Evolutionary conservation across 306 rosid genomes (phyloP).

Genomic region (Comarum palustre): DNA sequence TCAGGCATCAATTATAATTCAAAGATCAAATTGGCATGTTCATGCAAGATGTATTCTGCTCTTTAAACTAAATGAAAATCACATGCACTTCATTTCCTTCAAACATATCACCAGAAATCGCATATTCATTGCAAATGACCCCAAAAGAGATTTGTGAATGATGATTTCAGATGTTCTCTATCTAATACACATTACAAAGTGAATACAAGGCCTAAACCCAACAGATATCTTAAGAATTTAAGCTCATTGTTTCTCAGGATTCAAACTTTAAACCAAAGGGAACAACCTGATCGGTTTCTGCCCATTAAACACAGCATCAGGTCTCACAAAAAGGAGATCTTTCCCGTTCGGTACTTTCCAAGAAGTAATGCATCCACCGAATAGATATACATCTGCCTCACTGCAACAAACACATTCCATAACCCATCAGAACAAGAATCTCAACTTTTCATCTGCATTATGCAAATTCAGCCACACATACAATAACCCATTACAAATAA

Average conservation of each 20-base stretch:
- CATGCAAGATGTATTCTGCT: not conserved
- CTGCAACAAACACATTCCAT: constrained; percentile 36
- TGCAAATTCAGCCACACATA: constrained; percentile 2
- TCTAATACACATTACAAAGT: not conserved
- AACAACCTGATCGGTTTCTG: constrained; percentile 89
- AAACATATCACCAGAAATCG: not conserved
- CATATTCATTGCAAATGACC: not conserved
- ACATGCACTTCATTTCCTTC: not conserved
- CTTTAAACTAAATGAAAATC: not conserved
- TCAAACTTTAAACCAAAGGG: not conserved
- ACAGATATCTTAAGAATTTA: not conserved
- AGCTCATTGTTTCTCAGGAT: not conserved
- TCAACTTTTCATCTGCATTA: not conserved
- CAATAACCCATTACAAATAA: not conserved
- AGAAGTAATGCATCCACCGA: constrained; percentile 82
- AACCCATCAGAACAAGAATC: not conserved
- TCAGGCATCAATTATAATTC: constrained; percentile 5
- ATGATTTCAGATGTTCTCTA: not conserved
- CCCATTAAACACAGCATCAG: constrained; percentile 83
- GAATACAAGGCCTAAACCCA: not conserved
- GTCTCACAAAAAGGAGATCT: constrained; percentile 88
- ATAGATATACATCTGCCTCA: constrained; percentile 79
- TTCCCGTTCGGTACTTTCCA: constrained; percentile 76
- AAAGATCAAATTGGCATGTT: not conserved
- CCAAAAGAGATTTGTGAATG: not conserved